Evolutionary conservation across 768 basidiomycete genomes (phyloP), one percentile per base, ranked within the genome.

Genomic region (Phylloporus scabripes): DNA sequence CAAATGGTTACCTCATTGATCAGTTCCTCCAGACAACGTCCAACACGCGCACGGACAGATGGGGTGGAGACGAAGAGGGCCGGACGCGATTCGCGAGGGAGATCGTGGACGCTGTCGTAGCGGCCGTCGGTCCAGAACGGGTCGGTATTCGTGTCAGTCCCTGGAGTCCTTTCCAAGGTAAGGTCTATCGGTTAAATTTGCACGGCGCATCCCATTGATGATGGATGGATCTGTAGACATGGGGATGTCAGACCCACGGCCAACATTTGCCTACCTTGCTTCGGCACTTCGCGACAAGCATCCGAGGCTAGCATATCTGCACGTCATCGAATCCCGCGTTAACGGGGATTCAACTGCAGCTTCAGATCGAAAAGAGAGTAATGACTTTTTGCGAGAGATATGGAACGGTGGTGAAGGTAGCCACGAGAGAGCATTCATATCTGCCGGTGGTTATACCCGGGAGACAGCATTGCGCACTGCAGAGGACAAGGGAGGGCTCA

Each of bases 31-130:
- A 83, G 56, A 70, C 75, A 23, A 59, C 70, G n/a, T 70, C 69
- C 31, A 86, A 87, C 63, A 57, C 72, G 5, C 73, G 83, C 14
- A 78, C 74, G 7, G 85, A 87, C 60, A 67, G 74, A 39, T 90
- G 83, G 61, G 87, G 87, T 0, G 87, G 87, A 2, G 76, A 74
- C 39, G 65, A 86, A 24, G 78, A 83, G 60, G 78, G 76, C 48
- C 71, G 87, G 5, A 68, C 72, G 1, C 70, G 78, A 23, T 87
- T 89, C 60, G 58, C 64, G 0, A 65, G 83, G 6, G 79, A 83
- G 50, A 68, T 84, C 34, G 60, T 80, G 6, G 71, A 77, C 31
- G 79, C 78, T 1, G 65, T 85, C 1, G 68, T 66, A 3, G 60
- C 71, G 0, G 75, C 76, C 1, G 64, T 87, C 26, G 85, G 86